Conservation (phyloP, 495 filamentous ascomycete species). For the Aspergillus wentii region DNA sequence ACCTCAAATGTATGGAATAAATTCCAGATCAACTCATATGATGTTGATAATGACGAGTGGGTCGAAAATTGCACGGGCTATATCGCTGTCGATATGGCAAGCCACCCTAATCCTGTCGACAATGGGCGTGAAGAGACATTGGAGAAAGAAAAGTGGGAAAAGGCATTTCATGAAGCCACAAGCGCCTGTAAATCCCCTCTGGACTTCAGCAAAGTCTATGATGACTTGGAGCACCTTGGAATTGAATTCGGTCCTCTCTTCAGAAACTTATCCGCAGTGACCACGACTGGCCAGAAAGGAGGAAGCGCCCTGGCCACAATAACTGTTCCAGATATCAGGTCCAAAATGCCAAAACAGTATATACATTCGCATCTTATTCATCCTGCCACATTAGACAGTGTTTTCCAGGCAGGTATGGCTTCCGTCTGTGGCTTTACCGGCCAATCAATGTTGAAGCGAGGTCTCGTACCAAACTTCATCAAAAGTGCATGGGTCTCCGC, state of each 20-base stretch:
- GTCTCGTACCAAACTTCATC: background rate
- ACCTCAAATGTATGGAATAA: slow-evolving; percentile 23
- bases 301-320: slow-evolving; percentile 8
- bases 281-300: slow-evolving; percentile 3
- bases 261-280: slow-evolving; percentile 6
- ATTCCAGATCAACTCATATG: slow-evolving; percentile 18
- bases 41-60: slow-evolving; percentile 13
- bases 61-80: slow-evolving; percentile 25
- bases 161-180: background rate
- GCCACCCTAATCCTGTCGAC: background rate
- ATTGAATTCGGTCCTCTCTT: slow-evolving; percentile 12
- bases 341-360: slow-evolving; percentile 4
- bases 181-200: slow-evolving; percentile 2
- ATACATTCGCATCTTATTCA: slow-evolving; percentile 8
- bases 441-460: background rate
- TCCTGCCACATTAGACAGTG: slow-evolving; percentile 11
- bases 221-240: slow-evolving; percentile 4
- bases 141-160: slow-evolving; percentile 1
- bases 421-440: slow-evolving; percentile 1
- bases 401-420: no score
- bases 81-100: slow-evolving; percentile 5
- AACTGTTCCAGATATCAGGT: slow-evolving; percentile 12
- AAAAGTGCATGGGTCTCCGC: no score
- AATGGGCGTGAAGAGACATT: background rate
- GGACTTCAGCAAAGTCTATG: slow-evolving; percentile 7